Percentiles rank a stretch among this genome's conserved stretches.
These are phyloP conservation scores for Monosporascus sp. DNA, from an alignment of 2,329 filamentous ascomycete species.

Conservation along the genomic window DNA sequence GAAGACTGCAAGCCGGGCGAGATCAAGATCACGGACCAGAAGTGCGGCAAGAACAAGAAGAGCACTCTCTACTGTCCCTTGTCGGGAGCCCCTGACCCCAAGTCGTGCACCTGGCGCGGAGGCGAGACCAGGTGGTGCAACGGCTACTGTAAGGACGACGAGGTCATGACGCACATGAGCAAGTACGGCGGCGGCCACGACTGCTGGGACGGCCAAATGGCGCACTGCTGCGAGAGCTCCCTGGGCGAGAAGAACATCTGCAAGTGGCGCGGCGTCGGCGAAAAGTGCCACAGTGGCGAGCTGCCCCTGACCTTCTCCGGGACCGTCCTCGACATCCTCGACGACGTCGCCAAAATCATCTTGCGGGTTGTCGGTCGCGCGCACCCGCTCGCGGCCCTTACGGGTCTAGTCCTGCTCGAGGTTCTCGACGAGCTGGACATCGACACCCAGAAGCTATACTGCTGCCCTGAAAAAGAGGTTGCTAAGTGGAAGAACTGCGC, in stretches of 20 bases:
- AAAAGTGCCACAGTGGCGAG: conserved; percentile 14
- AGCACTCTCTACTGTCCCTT: conserved; percentile 28
- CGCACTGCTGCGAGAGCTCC: conserved; percentile 24
- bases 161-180: conserved; percentile 26
- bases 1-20: conserved; percentile 24
- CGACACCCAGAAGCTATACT: conserved; percentile 19
- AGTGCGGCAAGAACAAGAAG: conserved; percentile 21
- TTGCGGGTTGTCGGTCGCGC: too few relatives aligned
- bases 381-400: conserved; percentile 1
- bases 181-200: conserved; percentile 22
- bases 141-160: conserved; percentile 27
- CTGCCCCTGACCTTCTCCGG: conserved; percentile 18
- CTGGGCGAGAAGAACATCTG: conserved; percentile 14
- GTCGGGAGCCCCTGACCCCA: conserved; percentile 21
- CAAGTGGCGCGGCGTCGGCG: conserved; percentile 17
- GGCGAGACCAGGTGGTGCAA: conserved; percentile 20
- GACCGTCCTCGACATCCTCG: conserved; percentile 13
- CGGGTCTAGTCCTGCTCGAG: conserved; percentile 7
- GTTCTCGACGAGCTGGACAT: conserved; percentile 12
- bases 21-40: conserved; percentile 21
- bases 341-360: conserved; percentile 7
- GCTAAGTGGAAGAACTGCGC: conserved; percentile 27
- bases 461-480: conserved; percentile 21
- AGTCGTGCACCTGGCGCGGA: conserved; percentile 29
- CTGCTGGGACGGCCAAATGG: conserved; percentile 25